Evolutionary conservation across 2,329 filamentous ascomycete species (phyloP).

Genomic region (Botrytis byssoidea): DNA sequence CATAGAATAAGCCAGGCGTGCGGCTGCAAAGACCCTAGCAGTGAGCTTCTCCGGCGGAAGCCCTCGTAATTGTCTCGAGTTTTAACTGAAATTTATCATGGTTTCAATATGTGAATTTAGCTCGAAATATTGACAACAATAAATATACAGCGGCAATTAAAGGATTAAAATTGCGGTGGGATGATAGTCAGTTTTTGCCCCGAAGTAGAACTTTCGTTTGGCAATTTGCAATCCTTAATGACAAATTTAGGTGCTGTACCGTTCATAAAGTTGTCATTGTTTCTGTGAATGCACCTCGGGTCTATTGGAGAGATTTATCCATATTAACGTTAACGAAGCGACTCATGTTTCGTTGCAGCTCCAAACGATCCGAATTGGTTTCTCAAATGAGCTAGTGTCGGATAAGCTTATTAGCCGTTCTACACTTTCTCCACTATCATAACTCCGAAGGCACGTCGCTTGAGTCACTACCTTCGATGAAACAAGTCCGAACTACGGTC

Average conservation of each 20-base stretch:
- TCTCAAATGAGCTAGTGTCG: not conserved
- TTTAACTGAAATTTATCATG: fast-evolving
- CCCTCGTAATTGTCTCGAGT: fast-evolving
- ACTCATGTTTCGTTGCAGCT: not conserved
- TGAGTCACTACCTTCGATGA: not conserved
- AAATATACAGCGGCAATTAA: not conserved
- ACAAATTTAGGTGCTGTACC: fast-evolving
- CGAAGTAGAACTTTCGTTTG: not conserved
- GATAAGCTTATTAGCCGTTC: not conserved
- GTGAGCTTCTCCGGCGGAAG: fast-evolving
- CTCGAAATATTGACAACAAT: not conserved
- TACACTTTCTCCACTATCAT: not conserved
- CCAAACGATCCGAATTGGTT: not conserved
- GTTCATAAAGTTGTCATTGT: fast-evolving
- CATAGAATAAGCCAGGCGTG: not conserved
- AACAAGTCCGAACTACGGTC: too few relatives aligned
- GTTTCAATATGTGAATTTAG: not conserved
- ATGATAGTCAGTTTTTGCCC: not conserved
- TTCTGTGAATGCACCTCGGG: not conserved
- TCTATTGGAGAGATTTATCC: not conserved
- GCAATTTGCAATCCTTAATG: not conserved
- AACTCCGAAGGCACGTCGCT: fast-evolving
- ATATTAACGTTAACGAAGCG: not conserved
- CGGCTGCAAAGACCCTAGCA: not conserved
- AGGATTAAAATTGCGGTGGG: not conserved